These are phyloP conservation scores for Alopecurus myosuroides DNA, from an alignment of 176 grass and related monocot species.

Conservation along the genomic window DNA sequence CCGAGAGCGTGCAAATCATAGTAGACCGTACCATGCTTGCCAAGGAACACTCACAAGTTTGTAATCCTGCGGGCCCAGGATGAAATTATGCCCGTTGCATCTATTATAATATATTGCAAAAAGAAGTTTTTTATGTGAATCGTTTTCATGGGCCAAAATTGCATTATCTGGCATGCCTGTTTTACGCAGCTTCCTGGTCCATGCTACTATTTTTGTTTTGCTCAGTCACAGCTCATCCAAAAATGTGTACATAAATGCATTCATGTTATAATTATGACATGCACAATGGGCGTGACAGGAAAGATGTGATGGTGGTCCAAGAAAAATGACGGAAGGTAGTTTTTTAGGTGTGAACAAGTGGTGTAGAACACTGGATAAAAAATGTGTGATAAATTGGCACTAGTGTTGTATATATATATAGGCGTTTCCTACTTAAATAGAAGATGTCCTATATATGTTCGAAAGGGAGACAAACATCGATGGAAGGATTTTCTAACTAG, in stretches of 20 bases:
- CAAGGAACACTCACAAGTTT: no score
- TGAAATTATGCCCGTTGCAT: no score
- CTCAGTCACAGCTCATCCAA: neutral
- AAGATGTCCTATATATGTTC: neutral
- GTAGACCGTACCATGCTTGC: no score
- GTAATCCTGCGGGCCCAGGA: no score
- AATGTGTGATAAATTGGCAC: neutral
- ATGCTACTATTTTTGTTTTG: neutral
- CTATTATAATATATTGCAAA: no score
- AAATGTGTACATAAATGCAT: neutral
- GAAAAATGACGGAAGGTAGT: neutral
- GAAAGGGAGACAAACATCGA: neutral
- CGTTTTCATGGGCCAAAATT: no score
- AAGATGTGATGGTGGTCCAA: neutral
- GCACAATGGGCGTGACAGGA: neutral
- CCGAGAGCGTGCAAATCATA: no score
- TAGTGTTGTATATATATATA: neutral
- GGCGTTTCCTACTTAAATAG: neutral
- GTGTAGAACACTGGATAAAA: neutral
- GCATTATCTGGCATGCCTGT: no score
- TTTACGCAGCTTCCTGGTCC: no score
- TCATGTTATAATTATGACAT: neutral
- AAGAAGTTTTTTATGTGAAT: no score
- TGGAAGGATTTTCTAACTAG: neutral
- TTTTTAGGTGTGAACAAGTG: neutral